Evolutionary conservation across 2,329 filamentous ascomycete species (phyloP), one percentile per base, ranked within the genome.

Genomic region (Hawksworthiomyces lignivorus): DNA sequence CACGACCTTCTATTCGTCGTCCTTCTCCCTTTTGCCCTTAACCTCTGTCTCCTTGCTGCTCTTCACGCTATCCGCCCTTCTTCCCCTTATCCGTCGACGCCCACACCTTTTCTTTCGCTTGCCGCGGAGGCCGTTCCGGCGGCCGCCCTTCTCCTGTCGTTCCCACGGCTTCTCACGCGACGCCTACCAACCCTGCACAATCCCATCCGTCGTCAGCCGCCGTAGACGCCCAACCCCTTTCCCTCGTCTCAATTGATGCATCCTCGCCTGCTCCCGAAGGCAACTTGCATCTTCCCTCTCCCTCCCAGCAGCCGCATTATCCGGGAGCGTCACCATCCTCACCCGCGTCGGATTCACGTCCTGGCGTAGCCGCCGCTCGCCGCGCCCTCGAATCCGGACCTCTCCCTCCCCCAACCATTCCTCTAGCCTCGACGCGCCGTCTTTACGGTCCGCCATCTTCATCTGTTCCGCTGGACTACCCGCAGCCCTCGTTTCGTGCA

Each of bases 81-180:
- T 24, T 28, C n/a, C n/a, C n/a, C 30, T 20, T 20, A 17, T 22
- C 18, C 17, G 22, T 19, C 28, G 7, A 17, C 24, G 10, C 31
- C 11, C 26, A 17, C 28, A 12, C 34, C 26, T 22, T 22, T 17
- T 30, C 17, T 30, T 15, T 32, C 42, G 24, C 43, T 35, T 27
- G 22, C 27, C 36, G 45, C 37, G 63, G 65, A 64, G 62, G 65
- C 68, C 67, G 62, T 69, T 54, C 54, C 60, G 57, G 60, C 68
- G 65, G 66, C 61, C 60, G 65, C 64, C 63, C 60, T 12, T 8
- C 12, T 57, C 52, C 52, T 55, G 41, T 62, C 56, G 56, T 62
- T 62, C 64, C 67, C 60, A 72, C 69, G 69, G 68, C 67, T 70
- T 62, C 69, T 50, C 60, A 64, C 63, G 58, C 62, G 52, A 50